These are phyloP conservation scores for Boletus mariae DNA, from an alignment of 1,284 basidiomycete species.

Conservation along the genomic window DNA sequence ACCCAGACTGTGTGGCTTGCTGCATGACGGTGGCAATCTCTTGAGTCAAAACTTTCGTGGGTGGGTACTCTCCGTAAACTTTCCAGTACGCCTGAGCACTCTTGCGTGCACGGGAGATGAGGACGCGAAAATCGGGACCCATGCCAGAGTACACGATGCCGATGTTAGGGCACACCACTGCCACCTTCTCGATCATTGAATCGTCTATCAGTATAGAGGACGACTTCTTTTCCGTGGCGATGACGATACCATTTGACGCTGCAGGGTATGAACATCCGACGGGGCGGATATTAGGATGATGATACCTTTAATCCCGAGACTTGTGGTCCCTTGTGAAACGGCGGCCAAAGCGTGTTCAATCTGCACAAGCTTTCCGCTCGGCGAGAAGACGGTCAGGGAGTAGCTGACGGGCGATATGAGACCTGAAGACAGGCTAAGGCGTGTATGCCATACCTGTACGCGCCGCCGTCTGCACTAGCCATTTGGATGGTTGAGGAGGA, in stretches of 20 bases:
- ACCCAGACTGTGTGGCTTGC: conserved; percentile 98
- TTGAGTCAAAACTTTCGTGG: conserved; percentile 92
- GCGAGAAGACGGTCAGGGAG: conserved; percentile 98
- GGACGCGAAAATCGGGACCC: conserved; percentile 97
- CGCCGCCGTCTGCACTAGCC: conserved; percentile 75
- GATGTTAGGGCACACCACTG: conserved; percentile 96
- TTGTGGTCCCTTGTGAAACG: conserved; percentile 94
- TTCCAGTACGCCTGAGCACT: conserved; percentile 99
- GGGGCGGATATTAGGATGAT: conserved; percentile 19
- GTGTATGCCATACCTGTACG: conserved; percentile 59
- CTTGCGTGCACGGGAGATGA: conserved; percentile 93
- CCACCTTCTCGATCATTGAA: conserved; percentile 95
- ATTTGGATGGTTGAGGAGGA: conserved; percentile 35
- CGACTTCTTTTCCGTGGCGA: conserved; percentile 99
- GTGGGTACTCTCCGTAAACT: conserved; percentile 98
- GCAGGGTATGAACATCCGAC: conserved; percentile 19
- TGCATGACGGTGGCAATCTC: conserved; percentile 99
- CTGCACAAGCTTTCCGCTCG: conserved; percentile 97
- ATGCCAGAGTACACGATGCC: conserved; percentile 99
- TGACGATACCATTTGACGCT: conserved; percentile 99
- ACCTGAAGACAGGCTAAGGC: conserved; percentile 15
- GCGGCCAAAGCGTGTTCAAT: conserved; percentile 99
- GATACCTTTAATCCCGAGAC: conserved; percentile 95
- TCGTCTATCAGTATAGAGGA: conserved; percentile 98
- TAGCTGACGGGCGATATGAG: conserved; percentile 58